These are phyloP conservation scores for Globisporangium nagaii DNA, from an alignment of 352 stramenopile genomes.

Conservation along the genomic window DNA sequence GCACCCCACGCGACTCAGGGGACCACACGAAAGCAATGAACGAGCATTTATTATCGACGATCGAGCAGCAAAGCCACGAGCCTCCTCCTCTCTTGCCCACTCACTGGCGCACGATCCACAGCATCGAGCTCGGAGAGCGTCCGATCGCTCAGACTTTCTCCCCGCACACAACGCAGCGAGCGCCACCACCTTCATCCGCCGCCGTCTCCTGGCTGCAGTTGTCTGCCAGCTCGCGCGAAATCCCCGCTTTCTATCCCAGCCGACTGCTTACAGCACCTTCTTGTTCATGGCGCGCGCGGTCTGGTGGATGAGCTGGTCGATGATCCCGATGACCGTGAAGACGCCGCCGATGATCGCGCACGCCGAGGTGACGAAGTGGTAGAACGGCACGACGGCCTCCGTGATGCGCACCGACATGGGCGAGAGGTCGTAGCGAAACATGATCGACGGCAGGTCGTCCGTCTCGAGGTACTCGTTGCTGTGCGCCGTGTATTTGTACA, in stretches of 20 bases:
- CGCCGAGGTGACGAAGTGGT: slow-evolving; percentile 94
- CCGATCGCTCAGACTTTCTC: too few relatives aligned
- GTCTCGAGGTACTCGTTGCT: slow-evolving; percentile 87
- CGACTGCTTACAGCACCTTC: slow-evolving; percentile 72
- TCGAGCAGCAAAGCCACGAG: too few relatives aligned
- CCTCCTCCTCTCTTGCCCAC: too few relatives aligned
- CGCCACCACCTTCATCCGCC: too few relatives aligned
- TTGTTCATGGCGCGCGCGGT: slow-evolving; percentile 84
- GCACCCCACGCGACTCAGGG: too few relatives aligned
- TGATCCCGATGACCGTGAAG: slow-evolving; percentile 93
- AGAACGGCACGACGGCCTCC: slow-evolving; percentile 89
- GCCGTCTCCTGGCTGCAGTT: not conserved
- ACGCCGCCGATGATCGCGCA: slow-evolving; percentile 95
- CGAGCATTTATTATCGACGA: not conserved
- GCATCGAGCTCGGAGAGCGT: too few relatives aligned
- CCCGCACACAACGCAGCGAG: too few relatives aligned
- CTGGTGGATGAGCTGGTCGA: slow-evolving; percentile 89
- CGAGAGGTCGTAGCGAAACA: slow-evolving; percentile 89
- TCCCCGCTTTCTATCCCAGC: not conserved
- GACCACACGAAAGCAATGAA: not conserved
- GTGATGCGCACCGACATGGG: slow-evolving; percentile 94
- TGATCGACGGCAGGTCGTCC: slow-evolving; percentile 83
- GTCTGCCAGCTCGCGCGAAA: not conserved
- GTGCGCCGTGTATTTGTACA: slow-evolving; percentile 90
- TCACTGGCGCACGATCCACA: too few relatives aligned